These are phyloP conservation scores for Apiospora arundinis DNA, from an alignment of 2,329 filamentous ascomycete species.

Conservation along the genomic window DNA sequence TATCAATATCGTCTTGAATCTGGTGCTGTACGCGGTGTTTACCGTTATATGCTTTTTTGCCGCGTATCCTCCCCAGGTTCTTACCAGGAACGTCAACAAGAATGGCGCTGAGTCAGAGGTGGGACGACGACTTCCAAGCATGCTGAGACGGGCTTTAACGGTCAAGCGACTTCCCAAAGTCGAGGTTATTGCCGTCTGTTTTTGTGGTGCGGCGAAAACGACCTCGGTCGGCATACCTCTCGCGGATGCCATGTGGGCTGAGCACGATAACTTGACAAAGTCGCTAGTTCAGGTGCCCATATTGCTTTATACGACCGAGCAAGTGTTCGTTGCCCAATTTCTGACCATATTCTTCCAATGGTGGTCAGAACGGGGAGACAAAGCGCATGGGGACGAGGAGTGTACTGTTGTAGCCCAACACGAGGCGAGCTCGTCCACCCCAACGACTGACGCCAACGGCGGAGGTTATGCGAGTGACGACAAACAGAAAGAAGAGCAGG, in stretches of 20 bases:
- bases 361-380: conserved; percentile 45
- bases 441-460: background rate
- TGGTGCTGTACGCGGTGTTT: conserved; percentile 69
- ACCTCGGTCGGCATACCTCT: conserved; percentile 74
- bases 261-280: conserved; percentile 58
- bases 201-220: conserved; percentile 76
- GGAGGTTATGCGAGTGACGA: background rate
- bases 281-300: conserved; percentile 69
- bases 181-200: conserved; percentile 74
- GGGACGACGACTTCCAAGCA: conserved; percentile 34
- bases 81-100: conserved; percentile 43
- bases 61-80: conserved; percentile 48
- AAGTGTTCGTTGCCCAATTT: conserved; percentile 47
- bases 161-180: conserved; percentile 60
- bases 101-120: conserved; percentile 41
- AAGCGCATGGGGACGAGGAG: conserved; percentile 33
- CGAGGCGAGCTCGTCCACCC: background rate
- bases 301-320: conserved; percentile 66
- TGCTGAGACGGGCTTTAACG: conserved; percentile 47
- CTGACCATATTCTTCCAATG: conserved; percentile 50
- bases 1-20: conserved; percentile 71
- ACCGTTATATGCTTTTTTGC: conserved; percentile 64
- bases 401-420: conserved; percentile 23
- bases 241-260: conserved; percentile 70
- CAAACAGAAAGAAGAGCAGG: background rate